These are phyloP conservation scores for Stemphylium lycopersici DNA, from an alignment of 2,329 filamentous ascomycete species.

Conservation along the genomic window DNA sequence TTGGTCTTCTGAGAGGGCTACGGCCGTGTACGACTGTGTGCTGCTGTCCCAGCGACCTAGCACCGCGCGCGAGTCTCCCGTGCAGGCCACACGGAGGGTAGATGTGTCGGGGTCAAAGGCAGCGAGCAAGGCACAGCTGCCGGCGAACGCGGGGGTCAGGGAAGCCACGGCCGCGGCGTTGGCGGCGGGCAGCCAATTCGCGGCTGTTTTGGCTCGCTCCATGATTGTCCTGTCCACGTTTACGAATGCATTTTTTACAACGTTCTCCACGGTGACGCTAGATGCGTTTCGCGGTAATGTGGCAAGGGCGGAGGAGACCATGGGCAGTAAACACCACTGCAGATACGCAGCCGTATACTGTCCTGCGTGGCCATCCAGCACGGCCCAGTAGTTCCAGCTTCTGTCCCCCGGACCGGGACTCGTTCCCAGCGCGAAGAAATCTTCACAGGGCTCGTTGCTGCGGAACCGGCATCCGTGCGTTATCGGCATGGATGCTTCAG, in stretches of 20 bases:
- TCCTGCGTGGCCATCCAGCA: constrained; percentile 60
- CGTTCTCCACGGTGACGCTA: constrained; percentile 57
- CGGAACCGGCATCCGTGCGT: constrained; percentile 41
- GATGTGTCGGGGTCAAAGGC: constrained; percentile 63
- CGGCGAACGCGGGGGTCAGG: constrained; percentile 53
- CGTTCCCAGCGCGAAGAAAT: constrained; percentile 39
- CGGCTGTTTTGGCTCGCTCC: constrained; percentile 44
- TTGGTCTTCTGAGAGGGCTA: constrained; percentile 68
- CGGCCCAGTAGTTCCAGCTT: constrained; percentile 50
- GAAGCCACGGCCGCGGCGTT: constrained; percentile 33
- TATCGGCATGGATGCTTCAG: constrained; percentile 40
- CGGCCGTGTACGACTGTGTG: constrained; percentile 56
- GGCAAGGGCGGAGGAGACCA: constrained; percentile 49
- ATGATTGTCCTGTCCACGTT: constrained; percentile 65
- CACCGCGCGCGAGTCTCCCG: constrained; percentile 71
- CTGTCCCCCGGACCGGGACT: constrained; percentile 35
- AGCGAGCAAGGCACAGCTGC: constrained; percentile 69
- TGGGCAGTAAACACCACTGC: constrained; percentile 51
- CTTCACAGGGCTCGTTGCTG: constrained; percentile 44
- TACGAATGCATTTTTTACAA: constrained; percentile 64
- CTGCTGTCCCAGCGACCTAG: constrained; percentile 59
- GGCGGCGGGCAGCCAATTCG: constrained; percentile 48
- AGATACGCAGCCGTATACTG: constrained; percentile 52
- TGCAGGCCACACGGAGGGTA: constrained; percentile 67
- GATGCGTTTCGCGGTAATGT: constrained; percentile 42